Base-by-base conservation (phyloP, 2,329 filamentous ascomycete species). In the Fusarium siculi region DNA sequence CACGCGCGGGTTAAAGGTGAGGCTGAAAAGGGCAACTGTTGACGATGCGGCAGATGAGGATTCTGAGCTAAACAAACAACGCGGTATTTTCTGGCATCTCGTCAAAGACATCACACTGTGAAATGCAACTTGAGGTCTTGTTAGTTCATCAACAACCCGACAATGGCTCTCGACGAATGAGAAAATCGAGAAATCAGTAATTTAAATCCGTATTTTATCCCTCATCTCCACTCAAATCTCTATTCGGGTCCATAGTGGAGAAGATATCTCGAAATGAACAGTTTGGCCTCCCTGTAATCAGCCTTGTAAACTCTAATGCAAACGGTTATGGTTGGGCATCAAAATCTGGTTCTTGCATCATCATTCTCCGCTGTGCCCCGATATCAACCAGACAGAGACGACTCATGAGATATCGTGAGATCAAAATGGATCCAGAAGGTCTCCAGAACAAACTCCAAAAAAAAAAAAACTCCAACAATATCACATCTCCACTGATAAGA, bases 311-410 rank as follows among this genome's bases (percentile, higher is more conserved):
- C 60, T 72, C 42, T 66, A 55, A 59, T 63, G 37, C 46, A 43
- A 70, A 70, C 59, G 46, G 42, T 57, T n/a, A 40, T 54, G 65
- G 59, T 72, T 73, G 42, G 70, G 69, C 65, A 73, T 52, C 59
- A 70, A 73, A 64, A 39, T 36, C 47, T 52, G 50, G 37, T 30
- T 61, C 42, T 73, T 73, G 53, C 66, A 68, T 72, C 69, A 69
- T 65, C 43, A 23, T 47, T 69, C 69, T 57, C 69, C 69, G 58
- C 58, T 16, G 14, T 36, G 63, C n/a, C 65, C 65, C 19, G 34
- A 30, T 50, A 21, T 18, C 47, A 49, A 10, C 69, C 69, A 73
- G 50, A 53, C 65, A 73, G 19, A 58, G 25, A 23, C 28, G 39
- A 34, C n/a, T 44, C 44, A 42, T 25, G 58, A 42, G 42, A 57